Percentiles rank a stretch among this genome's conserved stretches.
These are phyloP conservation scores for Waltergamsia citrina DNA, from an alignment of 2,329 filamentous ascomycete genomes.

Conservation along the genomic window DNA sequence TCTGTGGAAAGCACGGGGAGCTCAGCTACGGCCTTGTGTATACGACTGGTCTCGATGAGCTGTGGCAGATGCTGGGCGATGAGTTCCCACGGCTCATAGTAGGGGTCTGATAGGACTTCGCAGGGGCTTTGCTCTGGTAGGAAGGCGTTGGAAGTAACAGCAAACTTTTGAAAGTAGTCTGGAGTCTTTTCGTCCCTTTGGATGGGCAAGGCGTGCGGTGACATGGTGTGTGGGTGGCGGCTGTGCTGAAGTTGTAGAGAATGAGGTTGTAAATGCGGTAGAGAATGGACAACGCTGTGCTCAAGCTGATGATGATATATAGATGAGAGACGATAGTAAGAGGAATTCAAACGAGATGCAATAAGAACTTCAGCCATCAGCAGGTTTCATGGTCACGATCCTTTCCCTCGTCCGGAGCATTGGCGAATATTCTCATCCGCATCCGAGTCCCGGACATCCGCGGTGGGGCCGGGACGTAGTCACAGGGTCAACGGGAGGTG, in stretches of 20 bases:
- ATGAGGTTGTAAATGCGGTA: not conserved
- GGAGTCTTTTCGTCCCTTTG: slow-evolving; percentile 9
- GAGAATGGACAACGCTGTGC: not conserved
- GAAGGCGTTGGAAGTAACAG: slow-evolving; percentile 56
- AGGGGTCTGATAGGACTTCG: slow-evolving; percentile 52
- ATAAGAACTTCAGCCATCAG: not conserved
- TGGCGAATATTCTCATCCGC: too few relatives aligned
- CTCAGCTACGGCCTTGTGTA: slow-evolving; percentile 52
- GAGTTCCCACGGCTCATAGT: slow-evolving; percentile 74
- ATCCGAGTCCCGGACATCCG: too few relatives aligned
- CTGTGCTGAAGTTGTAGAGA: not conserved
- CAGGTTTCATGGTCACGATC: too few relatives aligned
- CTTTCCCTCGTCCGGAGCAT: too few relatives aligned
- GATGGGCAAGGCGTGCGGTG: slow-evolving; percentile 27
- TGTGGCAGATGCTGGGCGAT: slow-evolving; percentile 58
- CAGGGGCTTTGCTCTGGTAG: slow-evolving; percentile 64
- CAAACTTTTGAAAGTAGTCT: slow-evolving; percentile 22
- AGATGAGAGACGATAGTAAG: too few relatives aligned
- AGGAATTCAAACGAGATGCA: too few relatives aligned
- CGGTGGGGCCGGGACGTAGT: too few relatives aligned
- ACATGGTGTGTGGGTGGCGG: too few relatives aligned
- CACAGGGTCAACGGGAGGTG: too few relatives aligned
- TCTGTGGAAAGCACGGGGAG: slow-evolving; percentile 64
- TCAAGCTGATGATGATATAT: too few relatives aligned
- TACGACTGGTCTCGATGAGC: slow-evolving; percentile 52